Conservation (phyloP, 768 basidiomycete species). For the Sporobolomyces phaffii region DNA sequence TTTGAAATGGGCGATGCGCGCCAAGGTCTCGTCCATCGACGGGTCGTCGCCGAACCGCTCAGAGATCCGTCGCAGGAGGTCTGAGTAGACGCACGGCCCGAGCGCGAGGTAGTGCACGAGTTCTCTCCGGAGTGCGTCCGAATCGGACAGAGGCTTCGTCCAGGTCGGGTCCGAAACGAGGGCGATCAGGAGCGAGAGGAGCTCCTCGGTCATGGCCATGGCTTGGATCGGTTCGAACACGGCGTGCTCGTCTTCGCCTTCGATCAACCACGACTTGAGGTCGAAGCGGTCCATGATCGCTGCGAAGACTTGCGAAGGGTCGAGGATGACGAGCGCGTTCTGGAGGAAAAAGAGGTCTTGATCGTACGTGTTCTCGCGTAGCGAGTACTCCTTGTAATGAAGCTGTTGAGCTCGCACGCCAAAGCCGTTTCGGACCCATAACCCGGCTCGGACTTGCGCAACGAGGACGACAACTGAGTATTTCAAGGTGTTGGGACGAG, state of each 20-base stretch:
- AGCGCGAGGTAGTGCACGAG: conserved; percentile 85
- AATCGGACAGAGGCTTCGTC: conserved; percentile 62
- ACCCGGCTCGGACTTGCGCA: conserved; percentile 85
- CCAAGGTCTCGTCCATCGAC: conserved; percentile 70
- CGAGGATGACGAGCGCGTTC: conserved; percentile 68
- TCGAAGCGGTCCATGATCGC: conserved; percentile 86
- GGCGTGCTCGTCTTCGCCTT: conserved; percentile 49
- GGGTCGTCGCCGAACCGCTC: conserved; percentile 81
- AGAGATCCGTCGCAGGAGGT: conserved; percentile 81
- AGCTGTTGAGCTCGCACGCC: conserved; percentile 88
- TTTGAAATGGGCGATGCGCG: conserved; percentile 72
- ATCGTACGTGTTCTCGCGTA: conserved; percentile 92
- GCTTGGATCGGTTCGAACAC: conserved; percentile 66
- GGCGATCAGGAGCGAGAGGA: conserved; percentile 77
- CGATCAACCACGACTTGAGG: conserved; percentile 67
- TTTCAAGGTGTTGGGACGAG: not conserved
- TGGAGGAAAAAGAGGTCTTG: conserved; percentile 90
- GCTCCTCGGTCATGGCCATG: conserved; percentile 82
- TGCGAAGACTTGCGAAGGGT: conserved; percentile 70
- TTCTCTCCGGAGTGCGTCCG: conserved; percentile 66
- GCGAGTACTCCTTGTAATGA: conserved; percentile 92
- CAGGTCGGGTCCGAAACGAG: conserved; percentile 75
- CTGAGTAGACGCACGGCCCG: conserved; percentile 80
- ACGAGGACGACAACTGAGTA: conserved; percentile 63
- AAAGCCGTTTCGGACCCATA: conserved; percentile 97